Evolutionary conservation across 2,329 filamentous ascomycete genomes (phyloP).

Genomic region (Claviceps digitariae): DNA sequence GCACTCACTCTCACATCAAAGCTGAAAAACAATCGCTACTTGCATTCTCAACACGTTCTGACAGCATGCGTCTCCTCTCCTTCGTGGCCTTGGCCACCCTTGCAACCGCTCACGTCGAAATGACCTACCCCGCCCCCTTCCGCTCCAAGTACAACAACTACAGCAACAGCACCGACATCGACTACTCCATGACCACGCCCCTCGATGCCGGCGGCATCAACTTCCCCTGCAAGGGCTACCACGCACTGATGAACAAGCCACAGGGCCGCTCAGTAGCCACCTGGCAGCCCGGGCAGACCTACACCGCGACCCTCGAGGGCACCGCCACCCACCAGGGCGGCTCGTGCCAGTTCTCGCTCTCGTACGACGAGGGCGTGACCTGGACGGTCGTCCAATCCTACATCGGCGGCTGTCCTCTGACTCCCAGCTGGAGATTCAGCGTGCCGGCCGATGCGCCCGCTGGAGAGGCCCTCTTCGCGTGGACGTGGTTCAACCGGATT

Average conservation of each 20-base stretch:
- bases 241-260: constrained; percentile 31
- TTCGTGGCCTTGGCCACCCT: constrained; percentile 29
- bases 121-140: constrained; percentile 38
- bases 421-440: constrained; percentile 47
- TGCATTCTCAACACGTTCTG: not conserved
- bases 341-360: constrained; percentile 63
- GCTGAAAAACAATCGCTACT: no score
- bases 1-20: not conserved
- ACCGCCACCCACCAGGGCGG: constrained; percentile 54
- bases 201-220: constrained; percentile 46
- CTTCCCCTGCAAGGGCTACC: constrained; percentile 64
- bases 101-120: constrained; percentile 42
- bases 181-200: constrained; percentile 62
- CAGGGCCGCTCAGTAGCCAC: constrained; percentile 41
- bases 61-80: constrained; percentile 11
- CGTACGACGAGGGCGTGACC: constrained; percentile 55
- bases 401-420: constrained; percentile 37
- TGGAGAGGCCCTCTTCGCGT: constrained; percentile 53
- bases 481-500: constrained; percentile 65
- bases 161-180: constrained; percentile 34
- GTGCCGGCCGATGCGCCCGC: constrained; percentile 49
- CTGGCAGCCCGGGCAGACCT: constrained; percentile 47
- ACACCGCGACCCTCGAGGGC: constrained; percentile 52
- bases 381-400: constrained; percentile 53
- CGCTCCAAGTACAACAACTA: constrained; percentile 38